Conservation (phyloP, 2,329 filamentous ascomycete species). For the Cladosporium austrohemisphaericum region DNA sequence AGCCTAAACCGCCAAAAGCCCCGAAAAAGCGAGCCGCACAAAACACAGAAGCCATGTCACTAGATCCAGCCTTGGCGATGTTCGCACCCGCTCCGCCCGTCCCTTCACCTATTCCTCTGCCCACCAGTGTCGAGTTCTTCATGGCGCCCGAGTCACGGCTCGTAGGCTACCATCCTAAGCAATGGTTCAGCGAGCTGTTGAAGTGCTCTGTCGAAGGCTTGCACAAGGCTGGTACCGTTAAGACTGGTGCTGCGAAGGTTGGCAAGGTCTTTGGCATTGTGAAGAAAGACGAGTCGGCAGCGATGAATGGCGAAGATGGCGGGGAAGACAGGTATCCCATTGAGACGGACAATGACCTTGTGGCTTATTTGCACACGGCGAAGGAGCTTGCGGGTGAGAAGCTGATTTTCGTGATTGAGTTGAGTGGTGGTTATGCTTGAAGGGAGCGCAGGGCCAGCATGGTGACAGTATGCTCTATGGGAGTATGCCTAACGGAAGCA, state of each 20-base stretch:
- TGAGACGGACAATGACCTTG: conserved; percentile 67
- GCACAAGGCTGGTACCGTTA: conserved; percentile 57
- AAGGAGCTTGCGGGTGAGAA: conserved; percentile 49
- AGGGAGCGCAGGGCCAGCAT: too few relatives aligned
- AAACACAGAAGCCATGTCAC: conserved; percentile 32
- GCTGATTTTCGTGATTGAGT: conserved; percentile 44
- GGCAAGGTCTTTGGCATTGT: conserved; percentile 61
- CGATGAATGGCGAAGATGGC: conserved; percentile 15
- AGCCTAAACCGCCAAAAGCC: conserved; percentile 13
- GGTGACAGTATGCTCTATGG: too few relatives aligned
- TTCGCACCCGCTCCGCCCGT: conserved; percentile 15
- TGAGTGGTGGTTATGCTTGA: conserved; percentile 20
- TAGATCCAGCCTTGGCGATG: conserved; percentile 43
- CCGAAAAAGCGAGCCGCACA: not conserved
- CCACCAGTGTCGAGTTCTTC: conserved; percentile 65
- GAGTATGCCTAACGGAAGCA: too few relatives aligned
- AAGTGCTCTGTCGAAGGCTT: conserved; percentile 59
- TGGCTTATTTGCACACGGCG: conserved; percentile 63
- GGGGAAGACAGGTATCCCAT: conserved; percentile 62
- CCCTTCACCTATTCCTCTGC: conserved; percentile 20
- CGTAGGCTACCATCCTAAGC: conserved; percentile 41
- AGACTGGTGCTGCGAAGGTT: conserved; percentile 58
- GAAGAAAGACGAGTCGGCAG: conserved; percentile 58
- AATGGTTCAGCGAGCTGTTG: conserved; percentile 65
- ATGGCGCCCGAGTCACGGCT: conserved; percentile 62